Base-by-base conservation (phyloP, 1,284 basidiomycete genomes). In the Cystobasidiaceae sp. region DNA sequence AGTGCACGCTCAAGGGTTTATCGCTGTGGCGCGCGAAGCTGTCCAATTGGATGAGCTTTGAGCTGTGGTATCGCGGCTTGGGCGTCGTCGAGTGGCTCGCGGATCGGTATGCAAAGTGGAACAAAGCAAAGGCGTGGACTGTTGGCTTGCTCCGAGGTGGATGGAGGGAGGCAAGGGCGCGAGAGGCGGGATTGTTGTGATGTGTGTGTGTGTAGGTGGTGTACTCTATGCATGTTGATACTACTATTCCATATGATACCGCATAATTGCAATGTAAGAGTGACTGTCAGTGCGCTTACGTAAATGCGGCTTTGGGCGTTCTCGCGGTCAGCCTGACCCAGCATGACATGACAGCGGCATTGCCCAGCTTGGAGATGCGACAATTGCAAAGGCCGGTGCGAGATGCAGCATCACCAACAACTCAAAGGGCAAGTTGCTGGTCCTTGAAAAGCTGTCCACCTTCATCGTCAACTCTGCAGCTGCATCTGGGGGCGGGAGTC, bases 1-100 rank as follows among this genome's bases (percentile, higher is more conserved):
- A 68, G 80, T 86, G 78, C 77, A 54, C 45, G 3, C 50, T 67
- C 6, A 43, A 46, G 17, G 64, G 69, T 3, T 4, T 71, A 28
- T 23, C 34, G n/a, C 43, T 68, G 11, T 30, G 57, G 4, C 30
- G 59, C 8, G 15, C 37, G 1, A 70, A 65, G 25, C 49, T 69
- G 39, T 28, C 37, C 2, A 51, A 15, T 23, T 69, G 72, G 72
- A 62, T 68, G 51, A 66, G 67, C 30, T 71, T 63, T 66, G 37
- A 70, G 52, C 34, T 41, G 17, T 73, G 72, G 72, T 66, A 69
- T 37, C 23, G 67, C 4, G 63, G 63, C 2, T 27, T 69, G 3
- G 51, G 62, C 1, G 23, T 59, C 15, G 57, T 60, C 1, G 67
- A 66, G 45, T 51, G 39, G 25, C 23, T 54, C 17, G 63, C 66